A percentile compares a stretch with the other conserved stretches of the same genome.
Evolutionary conservation across 2,329 filamentous ascomycete species (phyloP).

Genomic region (Alternaria sp.): DNA sequence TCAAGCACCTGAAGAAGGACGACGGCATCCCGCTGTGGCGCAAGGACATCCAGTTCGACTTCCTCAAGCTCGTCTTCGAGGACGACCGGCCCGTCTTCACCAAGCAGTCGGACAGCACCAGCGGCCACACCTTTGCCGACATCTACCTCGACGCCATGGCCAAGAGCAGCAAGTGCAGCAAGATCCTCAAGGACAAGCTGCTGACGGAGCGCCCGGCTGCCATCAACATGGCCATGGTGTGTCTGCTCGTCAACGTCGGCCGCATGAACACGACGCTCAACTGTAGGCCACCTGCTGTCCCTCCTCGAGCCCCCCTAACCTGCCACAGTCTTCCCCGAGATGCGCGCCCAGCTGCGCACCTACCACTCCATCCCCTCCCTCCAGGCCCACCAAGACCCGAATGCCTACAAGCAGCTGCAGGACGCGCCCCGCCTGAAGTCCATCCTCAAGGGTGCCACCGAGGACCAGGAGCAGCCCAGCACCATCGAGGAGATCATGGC

Average conservation of each 20-base stretch:
- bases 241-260: conserved; percentile 93
- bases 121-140: conserved; percentile 81
- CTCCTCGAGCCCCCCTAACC: background rate
- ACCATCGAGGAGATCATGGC: conserved; percentile 83
- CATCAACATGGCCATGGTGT: conserved; percentile 99
- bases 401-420: conserved; percentile 96
- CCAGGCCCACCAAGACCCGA: conserved; percentile 91
- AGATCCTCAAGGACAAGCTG: conserved; percentile 95
- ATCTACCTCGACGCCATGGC: conserved; percentile 99
- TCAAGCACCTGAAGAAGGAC: conserved; percentile 85
- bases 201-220: conserved; percentile 89
- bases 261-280: conserved; percentile 99
- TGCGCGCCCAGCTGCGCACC: conserved; percentile 95
- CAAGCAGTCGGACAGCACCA: conserved; percentile 83
- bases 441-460: conserved; percentile 94
- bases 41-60: conserved; percentile 87
- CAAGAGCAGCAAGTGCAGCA: conserved; percentile 97
- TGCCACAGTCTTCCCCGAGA: conserved; percentile 89
- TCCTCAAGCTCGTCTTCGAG: conserved; percentile 80
- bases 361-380: conserved; percentile 98
- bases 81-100: conserved; percentile 80
- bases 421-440: conserved; percentile 96
- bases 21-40: conserved; percentile 88
- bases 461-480: conserved; percentile 84
- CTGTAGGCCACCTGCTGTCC: conserved; percentile 64